Evolutionary conservation across 139 green algal species (phyloP).

Genomic region (Haematococcus sp.): DNA sequence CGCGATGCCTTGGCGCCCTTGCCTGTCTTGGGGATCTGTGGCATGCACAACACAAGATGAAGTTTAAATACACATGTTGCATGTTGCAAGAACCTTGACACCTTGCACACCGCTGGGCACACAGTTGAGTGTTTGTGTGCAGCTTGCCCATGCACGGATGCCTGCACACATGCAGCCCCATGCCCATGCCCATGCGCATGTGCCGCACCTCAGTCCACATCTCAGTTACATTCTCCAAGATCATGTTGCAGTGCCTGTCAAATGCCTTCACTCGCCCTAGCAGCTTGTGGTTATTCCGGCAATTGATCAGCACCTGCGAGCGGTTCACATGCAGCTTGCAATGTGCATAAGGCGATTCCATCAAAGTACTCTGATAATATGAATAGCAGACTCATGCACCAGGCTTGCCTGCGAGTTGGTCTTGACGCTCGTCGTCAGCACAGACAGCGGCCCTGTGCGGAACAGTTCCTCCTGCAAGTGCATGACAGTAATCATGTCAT

Average conservation of each 20-base stretch:
- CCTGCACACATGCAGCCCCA: neutral
- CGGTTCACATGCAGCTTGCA: neutral
- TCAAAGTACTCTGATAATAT: neutral
- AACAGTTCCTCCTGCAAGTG: constrained; percentile 76
- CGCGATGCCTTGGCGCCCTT: constrained; percentile 84
- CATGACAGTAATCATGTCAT: no score
- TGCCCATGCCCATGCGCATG: neutral
- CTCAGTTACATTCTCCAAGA: constrained; percentile 99
- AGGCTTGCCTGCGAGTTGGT: constrained; percentile 87
- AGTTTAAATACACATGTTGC: neutral
- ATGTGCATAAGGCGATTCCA: neutral
- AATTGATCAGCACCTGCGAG: constrained; percentile 96
- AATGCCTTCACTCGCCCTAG: constrained; percentile 97
- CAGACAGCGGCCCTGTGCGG: constrained; percentile 87
- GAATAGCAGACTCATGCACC: neutral
- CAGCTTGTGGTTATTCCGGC: constrained; percentile 98
- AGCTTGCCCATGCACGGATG: neutral
- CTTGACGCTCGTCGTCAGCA: constrained; percentile 94
- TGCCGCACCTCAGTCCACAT: constrained; percentile 95
- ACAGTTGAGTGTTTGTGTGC: no score
- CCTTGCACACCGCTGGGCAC: no score
- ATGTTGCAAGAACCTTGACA: no score
- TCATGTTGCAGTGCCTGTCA: constrained; percentile 99
- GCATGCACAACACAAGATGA: neutral
- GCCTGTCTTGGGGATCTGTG: constrained; percentile 87